Evolutionary conservation across 106 monocot genomes (phyloP), one percentile per base, ranked within the genome.

Genomic region (Allium cepa): DNA sequence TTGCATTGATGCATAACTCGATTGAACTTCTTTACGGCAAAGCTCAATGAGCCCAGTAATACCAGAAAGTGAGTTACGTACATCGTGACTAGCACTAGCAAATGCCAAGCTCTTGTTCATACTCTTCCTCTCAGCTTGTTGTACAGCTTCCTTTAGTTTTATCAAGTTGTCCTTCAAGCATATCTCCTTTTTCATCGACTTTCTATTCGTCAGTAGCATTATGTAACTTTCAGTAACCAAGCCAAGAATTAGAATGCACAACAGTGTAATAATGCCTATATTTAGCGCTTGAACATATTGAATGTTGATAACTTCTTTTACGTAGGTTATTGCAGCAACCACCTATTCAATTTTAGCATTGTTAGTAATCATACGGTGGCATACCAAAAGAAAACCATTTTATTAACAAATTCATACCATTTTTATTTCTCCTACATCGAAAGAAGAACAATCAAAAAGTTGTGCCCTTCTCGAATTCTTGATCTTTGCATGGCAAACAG

Each of bases 61-160:
- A 8, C 77, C 83, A 4, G 82, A 77, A 27, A 99, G 80, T 57
- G 81, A 78, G 51, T 78, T 84, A 4, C 93, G 79, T 1, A 99
- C 59, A 68, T 99, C 97, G 64, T 99, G 97, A 49, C 87, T 87
- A 13, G 90, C 92, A 46, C 68, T 82, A 10, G 90, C 92, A 52
- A 99, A 87, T 26, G 90, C 93, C 45, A 90, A 61, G 49, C 87
- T 93, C 79, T 99, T 99, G 53, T 90, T 99, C 92, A 90, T 93
- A 67, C 90, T 93, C 59, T 99, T 93, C 66, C 93, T 77, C 75
- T 99, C 89, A 16, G 87, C 90, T 73, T 99, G 97, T 72, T 83
- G 87, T 60, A 81, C 80, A 7, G 87, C 80, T 72, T 93, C 90
- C 69, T 87, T 90, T 65, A 81, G 87, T 63, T 75, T 84, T 26